Base-by-base conservation (phyloP, 257 asterid genomes). In the Nicotiana paniculata region DNA sequence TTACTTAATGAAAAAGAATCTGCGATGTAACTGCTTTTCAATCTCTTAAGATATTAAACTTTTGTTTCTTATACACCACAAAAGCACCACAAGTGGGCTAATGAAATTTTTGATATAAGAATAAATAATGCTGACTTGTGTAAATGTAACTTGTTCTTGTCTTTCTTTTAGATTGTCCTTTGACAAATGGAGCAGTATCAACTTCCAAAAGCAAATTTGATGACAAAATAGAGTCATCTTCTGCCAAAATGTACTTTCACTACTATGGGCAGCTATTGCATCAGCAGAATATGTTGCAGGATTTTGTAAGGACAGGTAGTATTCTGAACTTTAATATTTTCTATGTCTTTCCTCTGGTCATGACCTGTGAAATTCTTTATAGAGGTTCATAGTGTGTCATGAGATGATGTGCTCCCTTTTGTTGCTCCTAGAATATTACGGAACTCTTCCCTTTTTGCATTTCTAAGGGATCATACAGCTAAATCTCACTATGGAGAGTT, bases 281-380 rank as follows among this genome's bases (percentile, higher is more conserved):
- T 89, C 99, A 96, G 89, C 99, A 96, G 89, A 96, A 96, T 86
- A 96, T 96, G 99, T 63, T 94, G 91, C 99, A 96, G 91, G 99
- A 96, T 89, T 96, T 93, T 84, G 99, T 96, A 85, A 91, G 99
- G 88, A 96, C 99, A 91, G 99, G 99, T 86, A 81, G 72, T 28
- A 55, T 85, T 10, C 54, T 26, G 30, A 30, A 55, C 24, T 28
- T 46, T 10, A 1, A 35, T 79, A 57, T 83, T 55, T 24, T 63
- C 13, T 80, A 37, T 37, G 33, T 28, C 74, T 43, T 51, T 30
- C 68, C 70, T 78, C 4, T 16, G 18, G 18, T 66, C 24, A 63
- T 53, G 83, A 82, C 21, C 13, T 28, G 26, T 46, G 72, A 65
- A 26, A 80, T 28, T 53, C 11, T 5, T 26, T 18, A 32, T 26